Conservation (phyloP, 75 land plant genomes). For the Pinus taeda region DNA sequence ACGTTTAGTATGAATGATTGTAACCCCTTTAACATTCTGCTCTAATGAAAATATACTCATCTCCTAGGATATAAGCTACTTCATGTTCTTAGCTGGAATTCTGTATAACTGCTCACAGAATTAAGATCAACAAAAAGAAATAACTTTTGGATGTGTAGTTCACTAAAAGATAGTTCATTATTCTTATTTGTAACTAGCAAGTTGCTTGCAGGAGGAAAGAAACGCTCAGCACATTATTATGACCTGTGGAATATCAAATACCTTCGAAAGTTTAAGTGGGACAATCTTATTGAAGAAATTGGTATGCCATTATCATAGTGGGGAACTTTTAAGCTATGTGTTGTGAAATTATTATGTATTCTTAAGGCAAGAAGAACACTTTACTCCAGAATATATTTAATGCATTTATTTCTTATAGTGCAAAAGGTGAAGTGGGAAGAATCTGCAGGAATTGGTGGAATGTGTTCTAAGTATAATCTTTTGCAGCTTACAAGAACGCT, state of each 20-base stretch:
- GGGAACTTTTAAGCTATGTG: not conserved
- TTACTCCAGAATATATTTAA: not conserved
- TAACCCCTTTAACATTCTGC: no score
- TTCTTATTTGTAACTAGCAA: no score
- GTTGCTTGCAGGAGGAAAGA: constrained; percentile 64
- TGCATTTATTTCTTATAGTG: not conserved
- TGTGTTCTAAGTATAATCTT: not conserved
- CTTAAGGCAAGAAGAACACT: not conserved
- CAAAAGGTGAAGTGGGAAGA: not conserved
- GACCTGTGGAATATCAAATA: constrained; percentile 98
- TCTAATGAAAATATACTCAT: no score
- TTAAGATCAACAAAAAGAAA: no score
- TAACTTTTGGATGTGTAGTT: no score
- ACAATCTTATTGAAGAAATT: constrained; percentile 87
- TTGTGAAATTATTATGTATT: not conserved
- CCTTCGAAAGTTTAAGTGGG: constrained; percentile 90
- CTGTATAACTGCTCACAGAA: no score
- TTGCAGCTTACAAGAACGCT: constrained; percentile 79
- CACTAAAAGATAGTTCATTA: no score
- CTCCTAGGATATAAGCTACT: no score
- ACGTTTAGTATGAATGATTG: no score
- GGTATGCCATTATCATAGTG: constrained; percentile 40
- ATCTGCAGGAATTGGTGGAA: not conserved
- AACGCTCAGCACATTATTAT: constrained; percentile 77
- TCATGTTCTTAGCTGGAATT: no score